phyloP scores from a whole-genome alignment of 805 yeast species.

The Candida gorgasii region DNA sequence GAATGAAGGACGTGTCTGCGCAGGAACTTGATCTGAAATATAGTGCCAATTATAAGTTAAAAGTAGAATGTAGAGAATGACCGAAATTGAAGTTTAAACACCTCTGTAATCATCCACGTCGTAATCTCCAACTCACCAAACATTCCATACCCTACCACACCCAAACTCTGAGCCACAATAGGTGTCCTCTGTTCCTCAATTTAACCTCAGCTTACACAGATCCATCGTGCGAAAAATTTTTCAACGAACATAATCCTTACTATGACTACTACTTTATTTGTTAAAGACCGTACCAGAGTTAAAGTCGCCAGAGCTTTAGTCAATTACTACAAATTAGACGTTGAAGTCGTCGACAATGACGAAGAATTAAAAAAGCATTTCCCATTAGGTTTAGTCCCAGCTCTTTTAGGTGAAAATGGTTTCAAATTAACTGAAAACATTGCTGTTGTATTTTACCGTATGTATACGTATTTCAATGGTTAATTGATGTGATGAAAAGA shows the following conservation, averaged over 20 bases:
- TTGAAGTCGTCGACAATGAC: conserved; percentile 48
- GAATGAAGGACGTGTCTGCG: too few relatives aligned
- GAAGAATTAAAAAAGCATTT: conserved; percentile 47
- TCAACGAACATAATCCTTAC: conserved; percentile 1
- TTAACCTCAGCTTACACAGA: too few relatives aligned
- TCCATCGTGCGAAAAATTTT: conserved; percentile 9
- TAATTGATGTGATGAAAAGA: conserved; percentile 53
- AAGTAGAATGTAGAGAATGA: too few relatives aligned
- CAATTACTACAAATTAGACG: conserved; percentile 60
- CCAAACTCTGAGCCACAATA: too few relatives aligned
- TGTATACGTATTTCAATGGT: conserved; percentile 25
- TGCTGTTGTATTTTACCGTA: conserved; percentile 63
- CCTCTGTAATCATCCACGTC: too few relatives aligned
- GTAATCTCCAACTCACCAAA: too few relatives aligned
- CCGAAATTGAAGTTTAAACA: too few relatives aligned
- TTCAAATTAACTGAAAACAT: conserved; percentile 68
- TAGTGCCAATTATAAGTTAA: too few relatives aligned
- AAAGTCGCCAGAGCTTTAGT: conserved; percentile 49
- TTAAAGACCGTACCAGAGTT: conserved; percentile 33
- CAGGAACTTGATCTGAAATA: too few relatives aligned
- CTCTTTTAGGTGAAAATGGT: conserved; percentile 70
- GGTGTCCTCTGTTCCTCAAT: too few relatives aligned
- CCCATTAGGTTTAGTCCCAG: conserved; percentile 69
- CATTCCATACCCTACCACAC: too few relatives aligned
- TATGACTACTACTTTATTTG: conserved; percentile 74